A percentile compares a stretch with the other conserved stretches of the same genome.
phyloP scores from a whole-genome alignment of 2,329 filamentous ascomycete species.

The Chaetomium olivaceum region DNA sequence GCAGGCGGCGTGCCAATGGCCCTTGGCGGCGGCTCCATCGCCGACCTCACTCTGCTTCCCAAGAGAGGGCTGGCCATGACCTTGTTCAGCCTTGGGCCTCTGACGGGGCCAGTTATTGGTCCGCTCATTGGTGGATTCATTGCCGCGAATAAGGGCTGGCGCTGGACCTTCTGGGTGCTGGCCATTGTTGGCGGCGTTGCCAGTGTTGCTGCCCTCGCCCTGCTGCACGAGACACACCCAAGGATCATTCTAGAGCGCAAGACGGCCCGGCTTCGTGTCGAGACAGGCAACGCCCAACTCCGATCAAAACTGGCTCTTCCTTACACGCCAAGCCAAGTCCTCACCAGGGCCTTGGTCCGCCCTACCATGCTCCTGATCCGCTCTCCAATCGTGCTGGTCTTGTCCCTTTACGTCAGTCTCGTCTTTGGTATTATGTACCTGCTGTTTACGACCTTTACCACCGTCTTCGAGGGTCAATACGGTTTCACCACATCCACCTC shows the following conservation, averaged over 20 bases:
- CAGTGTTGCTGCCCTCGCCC: neutral
- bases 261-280: neutral
- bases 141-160: neutral
- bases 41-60: neutral
- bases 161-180: constrained; percentile 13
- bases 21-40: constrained; percentile 11
- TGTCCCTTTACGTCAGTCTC: no score
- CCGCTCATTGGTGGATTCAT: constrained; percentile 4
- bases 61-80: neutral
- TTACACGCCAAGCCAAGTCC: no score
- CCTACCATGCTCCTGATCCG: no score
- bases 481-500: no score
- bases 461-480: no score
- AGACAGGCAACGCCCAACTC: neutral
- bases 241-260: constrained; percentile 7
- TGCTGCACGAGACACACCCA: constrained; percentile 9
- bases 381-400: no score
- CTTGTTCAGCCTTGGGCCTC: neutral
- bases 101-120: constrained; percentile 6
- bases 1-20: constrained; percentile 13
- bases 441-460: no score
- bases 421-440: no score
- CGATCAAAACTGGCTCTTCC: neutral
- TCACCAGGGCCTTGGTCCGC: no score
- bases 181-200: neutral